These are phyloP conservation scores for Aureobasidium musti DNA, from an alignment of 2,329 filamentous ascomycete genomes.

Conservation along the genomic window DNA sequence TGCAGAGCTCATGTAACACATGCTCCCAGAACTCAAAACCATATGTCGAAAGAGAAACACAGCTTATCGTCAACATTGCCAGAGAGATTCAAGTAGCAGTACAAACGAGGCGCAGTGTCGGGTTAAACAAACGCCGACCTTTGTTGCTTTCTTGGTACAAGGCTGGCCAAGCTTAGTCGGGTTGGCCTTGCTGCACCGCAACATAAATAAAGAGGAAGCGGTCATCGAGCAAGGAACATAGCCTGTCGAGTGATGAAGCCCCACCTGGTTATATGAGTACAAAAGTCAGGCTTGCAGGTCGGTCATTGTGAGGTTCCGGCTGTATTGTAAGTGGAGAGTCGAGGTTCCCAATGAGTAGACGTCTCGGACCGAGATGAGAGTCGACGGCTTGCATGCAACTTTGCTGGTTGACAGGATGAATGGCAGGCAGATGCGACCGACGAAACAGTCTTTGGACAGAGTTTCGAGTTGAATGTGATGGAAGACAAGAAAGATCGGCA, in stretches of 20 bases:
- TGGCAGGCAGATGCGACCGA: not conserved
- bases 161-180: conserved; percentile 2
- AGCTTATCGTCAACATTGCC: not conserved
- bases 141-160: not conserved
- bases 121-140: not conserved
- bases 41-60: not conserved
- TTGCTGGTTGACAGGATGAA: not conserved
- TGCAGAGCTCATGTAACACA: not conserved
- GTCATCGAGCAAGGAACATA: not conserved
- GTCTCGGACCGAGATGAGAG: not conserved
- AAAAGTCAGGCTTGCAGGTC: conserved; percentile 3
- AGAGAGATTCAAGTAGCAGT: not conserved
- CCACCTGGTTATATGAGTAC: not conserved
- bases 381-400: not conserved
- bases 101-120: not conserved
- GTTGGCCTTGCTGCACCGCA: conserved; percentile 6
- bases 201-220: not conserved
- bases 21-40: not conserved
- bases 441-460: not conserved
- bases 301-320: not conserved
- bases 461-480: not conserved
- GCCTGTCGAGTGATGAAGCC: not conserved
- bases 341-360: not conserved
- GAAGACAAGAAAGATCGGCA: not conserved
- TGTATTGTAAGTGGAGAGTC: not conserved